phyloP scores from a whole-genome alignment of 306 rosid species.

The Vigna reflexopilosa region DNA sequence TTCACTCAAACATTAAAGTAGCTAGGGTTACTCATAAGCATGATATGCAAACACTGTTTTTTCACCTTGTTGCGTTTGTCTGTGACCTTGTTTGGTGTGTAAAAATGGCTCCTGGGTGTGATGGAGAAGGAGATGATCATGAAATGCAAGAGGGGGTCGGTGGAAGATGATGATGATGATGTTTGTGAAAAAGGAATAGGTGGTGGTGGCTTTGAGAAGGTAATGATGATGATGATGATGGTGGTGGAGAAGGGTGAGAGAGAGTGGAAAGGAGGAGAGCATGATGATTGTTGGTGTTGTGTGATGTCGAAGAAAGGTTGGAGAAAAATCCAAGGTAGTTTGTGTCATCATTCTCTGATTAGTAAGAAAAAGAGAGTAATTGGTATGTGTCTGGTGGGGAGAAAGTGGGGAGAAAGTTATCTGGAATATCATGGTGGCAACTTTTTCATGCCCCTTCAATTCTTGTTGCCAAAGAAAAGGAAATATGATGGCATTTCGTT shows the following conservation, averaged over 20 bases:
- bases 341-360: not conserved
- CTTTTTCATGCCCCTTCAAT: constrained; percentile 43
- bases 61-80: not conserved
- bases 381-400: not conserved
- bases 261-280: constrained; percentile 43
- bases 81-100: not conserved
- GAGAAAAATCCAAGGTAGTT: constrained; percentile 59
- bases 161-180: constrained; percentile 21
- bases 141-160: not conserved
- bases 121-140: not conserved
- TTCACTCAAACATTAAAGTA: constrained; percentile 26
- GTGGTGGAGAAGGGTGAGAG: constrained; percentile 59
- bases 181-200: constrained; percentile 36
- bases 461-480: constrained; percentile 28
- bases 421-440: constrained; percentile 43
- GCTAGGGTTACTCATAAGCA: constrained; percentile 50
- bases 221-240: constrained; percentile 67
- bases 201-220: constrained; percentile 51
- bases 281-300: constrained; percentile 73
- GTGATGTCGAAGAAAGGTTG: constrained; percentile 49
- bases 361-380: constrained; percentile 42
- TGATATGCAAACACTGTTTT: not conserved
- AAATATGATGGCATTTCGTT: constrained; percentile 27
- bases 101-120: not conserved
- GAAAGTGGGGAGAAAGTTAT: constrained; percentile 39